phyloP scores from a whole-genome alignment of 257 asterid genomes.

The Leptodermis oblonga region DNA sequence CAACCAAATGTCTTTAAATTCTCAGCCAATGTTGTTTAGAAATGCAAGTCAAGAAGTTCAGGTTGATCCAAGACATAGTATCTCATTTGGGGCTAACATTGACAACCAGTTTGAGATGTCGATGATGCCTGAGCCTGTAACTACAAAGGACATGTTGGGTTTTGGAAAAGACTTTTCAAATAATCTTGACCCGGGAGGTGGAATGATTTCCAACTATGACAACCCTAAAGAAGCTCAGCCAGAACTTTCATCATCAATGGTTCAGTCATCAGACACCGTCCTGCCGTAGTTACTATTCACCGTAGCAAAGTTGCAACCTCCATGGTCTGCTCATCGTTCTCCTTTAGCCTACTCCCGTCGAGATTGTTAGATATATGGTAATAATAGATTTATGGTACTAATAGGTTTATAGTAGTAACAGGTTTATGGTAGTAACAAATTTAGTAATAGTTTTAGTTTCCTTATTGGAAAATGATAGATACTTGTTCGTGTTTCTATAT shows the following conservation, averaged over 20 bases:
- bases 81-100: conserved; percentile 48
- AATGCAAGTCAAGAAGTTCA: conserved; percentile 59
- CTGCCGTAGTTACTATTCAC: no score
- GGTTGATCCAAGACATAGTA: conserved; percentile 52
- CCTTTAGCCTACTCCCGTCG: no score
- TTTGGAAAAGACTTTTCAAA: conserved; percentile 50
- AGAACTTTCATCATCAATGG: conserved; percentile 85
- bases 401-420: no score
- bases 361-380: no score
- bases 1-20: conserved; percentile 68
- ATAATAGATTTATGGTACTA: no score
- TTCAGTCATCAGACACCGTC: no score
- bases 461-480: no score
- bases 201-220: conserved; percentile 55
- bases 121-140: conserved; percentile 56
- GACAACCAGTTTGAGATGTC: conserved; percentile 64
- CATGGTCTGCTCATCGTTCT: no score
- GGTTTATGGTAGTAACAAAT: no score
- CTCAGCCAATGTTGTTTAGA: conserved; percentile 64
- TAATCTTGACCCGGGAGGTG: conserved; percentile 57
- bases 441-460: no score
- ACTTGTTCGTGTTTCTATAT: no score
- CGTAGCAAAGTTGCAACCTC: no score
- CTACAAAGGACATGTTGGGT: conserved; percentile 53
- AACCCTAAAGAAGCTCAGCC: conserved; percentile 74